Evolutionary conservation across 345 rosid species (phyloP).

Genomic region (Microthlaspi erraticum): DNA sequence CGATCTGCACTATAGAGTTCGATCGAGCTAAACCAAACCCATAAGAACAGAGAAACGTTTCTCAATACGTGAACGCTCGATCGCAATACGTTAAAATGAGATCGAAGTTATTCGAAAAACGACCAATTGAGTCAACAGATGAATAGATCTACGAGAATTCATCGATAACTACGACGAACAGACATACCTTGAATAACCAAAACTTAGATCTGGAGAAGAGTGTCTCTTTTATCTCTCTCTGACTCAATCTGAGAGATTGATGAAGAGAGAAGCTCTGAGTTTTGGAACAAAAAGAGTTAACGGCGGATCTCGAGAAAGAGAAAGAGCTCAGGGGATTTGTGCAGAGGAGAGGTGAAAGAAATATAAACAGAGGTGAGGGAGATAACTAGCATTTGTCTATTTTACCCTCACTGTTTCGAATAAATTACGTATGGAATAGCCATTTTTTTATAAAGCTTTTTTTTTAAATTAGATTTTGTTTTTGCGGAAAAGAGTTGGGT

Average conservation of each 20-base stretch:
- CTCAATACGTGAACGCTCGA: constrained; percentile 9
- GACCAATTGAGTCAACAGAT: not conserved
- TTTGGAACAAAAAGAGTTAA: constrained; percentile 1
- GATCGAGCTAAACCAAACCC: constrained; percentile 20
- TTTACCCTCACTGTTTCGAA: not conserved
- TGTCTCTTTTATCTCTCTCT: not conserved
- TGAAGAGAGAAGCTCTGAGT: constrained; percentile 30
- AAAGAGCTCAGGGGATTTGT: constrained; percentile 36
- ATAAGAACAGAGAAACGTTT: not conserved
- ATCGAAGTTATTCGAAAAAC: not conserved
- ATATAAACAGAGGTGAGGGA: constrained; percentile 36
- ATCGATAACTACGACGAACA: constrained; percentile 14
- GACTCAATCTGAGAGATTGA: constrained; percentile 27
- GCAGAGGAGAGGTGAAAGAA: constrained; percentile 39
- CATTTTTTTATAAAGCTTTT: not conserved
- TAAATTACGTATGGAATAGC: constrained; percentile 20
- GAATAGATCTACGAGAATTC: constrained; percentile 36
- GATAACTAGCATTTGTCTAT: not conserved
- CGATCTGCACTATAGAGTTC: constrained; percentile 30
- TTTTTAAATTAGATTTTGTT: not conserved
- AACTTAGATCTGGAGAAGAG: constrained; percentile 33
- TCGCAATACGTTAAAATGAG: not conserved
- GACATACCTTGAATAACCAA: constrained; percentile 29
- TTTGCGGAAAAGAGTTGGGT: constrained; percentile 38
- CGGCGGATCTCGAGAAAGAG: constrained; percentile 45